Evolutionary conservation across 192 early-diverging fungal genomes (phyloP), one percentile per base, ranked within the genome.

Genomic region (Geranomyces variabilis): DNA sequence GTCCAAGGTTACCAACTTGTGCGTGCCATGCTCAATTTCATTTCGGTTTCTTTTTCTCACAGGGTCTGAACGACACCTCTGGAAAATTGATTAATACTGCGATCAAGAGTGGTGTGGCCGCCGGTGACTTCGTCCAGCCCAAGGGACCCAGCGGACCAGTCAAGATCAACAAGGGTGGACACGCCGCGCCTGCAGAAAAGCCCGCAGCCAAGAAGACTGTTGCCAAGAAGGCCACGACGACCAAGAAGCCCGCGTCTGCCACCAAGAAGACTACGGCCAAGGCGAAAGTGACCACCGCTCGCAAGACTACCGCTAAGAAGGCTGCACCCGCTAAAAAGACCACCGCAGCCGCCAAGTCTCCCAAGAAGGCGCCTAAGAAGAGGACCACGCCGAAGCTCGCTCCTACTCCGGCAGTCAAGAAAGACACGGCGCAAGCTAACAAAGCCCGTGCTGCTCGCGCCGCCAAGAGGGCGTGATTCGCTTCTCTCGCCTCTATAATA

Each of bases 101-200:
- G 63, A 83, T 93, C 77, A 88, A 88, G 77, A 84, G 81, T 63
- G 90, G 90, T 75, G 86, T 85, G 43, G 86, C 85, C 43, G 77
- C 80, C 44, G 87, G 85, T 34, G 71, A 80, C 26, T 89, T 93
- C 61, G 67, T 76, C 53, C 83, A 86, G 71, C 90, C 90, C 62
- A 92, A 90, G 69, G 91, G 87, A 48, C 67, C 80, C 24, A 83
- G 79, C 73, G 89, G 90, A 31, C 79, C 85, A 31, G 80, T 92
- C 75, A 93, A 93, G 58, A 60, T 60, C 58, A 60, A 60, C 58
- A 26, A 33, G 17, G 58, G 21, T 17, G 17, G n/a, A 24, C 51
- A 76, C 74, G 92, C 41, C 80, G 31, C 19, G 48, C 14, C 24
- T 5, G 77, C 64, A 88, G 63, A 33, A n/a, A 45, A 51, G 2